A percentile compares a stretch with the other conserved stretches of the same genome.
phyloP scores from a whole-genome alignment of 371 early-diverging fungal genomes.

The Apophysomyces variabilis region DNA sequence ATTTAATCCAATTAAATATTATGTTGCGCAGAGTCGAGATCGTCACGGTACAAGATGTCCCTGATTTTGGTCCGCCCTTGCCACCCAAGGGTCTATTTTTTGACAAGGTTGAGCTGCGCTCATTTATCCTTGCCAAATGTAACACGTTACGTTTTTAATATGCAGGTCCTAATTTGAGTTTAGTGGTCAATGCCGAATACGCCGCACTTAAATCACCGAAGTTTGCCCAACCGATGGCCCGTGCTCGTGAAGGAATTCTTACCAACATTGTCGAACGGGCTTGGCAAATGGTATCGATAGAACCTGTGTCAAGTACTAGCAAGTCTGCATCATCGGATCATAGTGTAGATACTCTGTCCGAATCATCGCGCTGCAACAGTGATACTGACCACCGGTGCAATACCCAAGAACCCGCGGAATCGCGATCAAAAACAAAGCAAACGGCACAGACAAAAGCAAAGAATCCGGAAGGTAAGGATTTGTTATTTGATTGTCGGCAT shows the following conservation, averaged over 20 bases:
- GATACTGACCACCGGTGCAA: background rate
- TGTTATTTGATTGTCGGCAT: no score
- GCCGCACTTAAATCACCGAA: conserved; percentile 75
- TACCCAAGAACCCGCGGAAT: background rate
- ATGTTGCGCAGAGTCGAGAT: conserved; percentile 45
- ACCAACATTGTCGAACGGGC: conserved; percentile 48
- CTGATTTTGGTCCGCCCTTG: conserved; percentile 65
- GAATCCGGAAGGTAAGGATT: background rate
- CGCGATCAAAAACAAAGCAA: no score
- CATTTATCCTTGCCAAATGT: conserved; percentile 55
- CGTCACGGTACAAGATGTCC: conserved; percentile 63
- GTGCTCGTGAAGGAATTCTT: conserved; percentile 61
- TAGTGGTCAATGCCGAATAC: conserved; percentile 74
- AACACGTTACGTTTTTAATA: conserved; percentile 25
- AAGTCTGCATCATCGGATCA: background rate
- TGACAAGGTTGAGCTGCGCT: conserved; percentile 47
- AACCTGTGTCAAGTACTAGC: conserved; percentile 5
- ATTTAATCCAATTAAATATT: background rate
- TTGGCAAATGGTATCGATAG: conserved; percentile 16
- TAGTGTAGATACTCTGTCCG: background rate
- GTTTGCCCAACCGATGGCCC: conserved; percentile 52
- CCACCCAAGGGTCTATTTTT: conserved; percentile 66
- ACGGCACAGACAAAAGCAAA: background rate
- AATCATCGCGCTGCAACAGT: conserved; percentile 2
- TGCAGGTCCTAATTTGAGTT: conserved; percentile 12